These are phyloP conservation scores for Chalciporus chontae DNA, from an alignment of 768 basidiomycete species.

Conservation along the genomic window DNA sequence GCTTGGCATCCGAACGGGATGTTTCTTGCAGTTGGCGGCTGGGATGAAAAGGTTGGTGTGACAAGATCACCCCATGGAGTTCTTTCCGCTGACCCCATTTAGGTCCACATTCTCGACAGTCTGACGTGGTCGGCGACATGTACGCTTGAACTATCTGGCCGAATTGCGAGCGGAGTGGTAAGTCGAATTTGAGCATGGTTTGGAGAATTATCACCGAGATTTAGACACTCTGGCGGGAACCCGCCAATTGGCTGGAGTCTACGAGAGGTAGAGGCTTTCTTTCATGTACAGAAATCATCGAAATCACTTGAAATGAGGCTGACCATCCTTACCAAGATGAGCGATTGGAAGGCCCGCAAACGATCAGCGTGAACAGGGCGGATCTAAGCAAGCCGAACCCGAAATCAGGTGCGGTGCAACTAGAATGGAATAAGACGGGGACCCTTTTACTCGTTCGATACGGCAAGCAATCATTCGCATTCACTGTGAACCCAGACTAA, in stretches of 20 bases:
- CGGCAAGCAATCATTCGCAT: slow-evolving; percentile 41
- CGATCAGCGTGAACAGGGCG: slow-evolving; percentile 44
- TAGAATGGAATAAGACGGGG: slow-evolving; percentile 82
- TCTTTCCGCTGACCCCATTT: not conserved
- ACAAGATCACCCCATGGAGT: not conserved
- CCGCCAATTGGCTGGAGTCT: slow-evolving; percentile 76
- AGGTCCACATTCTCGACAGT: slow-evolving; percentile 76
- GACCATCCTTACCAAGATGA: slow-evolving; percentile 48
- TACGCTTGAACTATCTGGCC: slow-evolving; percentile 58
- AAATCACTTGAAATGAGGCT: not conserved
- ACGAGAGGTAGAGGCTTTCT: slow-evolving; percentile 85
- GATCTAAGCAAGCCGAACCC: slow-evolving; percentile 63
- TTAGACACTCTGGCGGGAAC: slow-evolving; percentile 85
- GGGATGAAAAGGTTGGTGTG: slow-evolving; percentile 75
- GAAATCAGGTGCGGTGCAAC: slow-evolving; percentile 63
- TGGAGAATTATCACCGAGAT: not conserved
- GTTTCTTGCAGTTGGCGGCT: slow-evolving; percentile 80
- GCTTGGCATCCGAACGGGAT: slow-evolving; percentile 85
- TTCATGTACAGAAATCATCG: slow-evolving; percentile 55
- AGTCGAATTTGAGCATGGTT: slow-evolving; percentile 23
- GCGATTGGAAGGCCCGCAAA: slow-evolving; percentile 52
- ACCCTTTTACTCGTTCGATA: slow-evolving; percentile 70
- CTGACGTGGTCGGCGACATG: slow-evolving; percentile 69
- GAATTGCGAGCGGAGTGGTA: slow-evolving; percentile 56
- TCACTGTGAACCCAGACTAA: not conserved